Percentiles rank a stretch among this genome's conserved stretches.
These are phyloP conservation scores for Botryotinia calthae DNA, from an alignment of 2,329 filamentous ascomycete species.

Conservation along the genomic window DNA sequence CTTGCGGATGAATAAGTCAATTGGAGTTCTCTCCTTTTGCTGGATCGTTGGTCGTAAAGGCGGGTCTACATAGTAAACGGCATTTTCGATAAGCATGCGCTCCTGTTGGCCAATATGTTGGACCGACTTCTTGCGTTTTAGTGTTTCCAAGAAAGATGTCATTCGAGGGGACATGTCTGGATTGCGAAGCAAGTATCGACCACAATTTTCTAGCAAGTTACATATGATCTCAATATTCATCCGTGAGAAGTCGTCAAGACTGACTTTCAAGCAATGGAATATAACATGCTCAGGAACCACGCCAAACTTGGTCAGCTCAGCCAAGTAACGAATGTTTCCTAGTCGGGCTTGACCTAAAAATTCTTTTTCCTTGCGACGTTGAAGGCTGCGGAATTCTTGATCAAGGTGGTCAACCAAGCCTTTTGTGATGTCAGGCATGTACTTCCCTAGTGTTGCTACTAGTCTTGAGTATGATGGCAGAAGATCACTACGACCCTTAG, in stretches of 20 bases:
- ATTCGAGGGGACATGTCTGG: constrained; percentile 91
- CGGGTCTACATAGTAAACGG: constrained; percentile 95
- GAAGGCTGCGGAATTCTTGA: constrained; percentile 93
- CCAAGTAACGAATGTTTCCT: constrained; percentile 94
- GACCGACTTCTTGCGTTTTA: constrained; percentile 92
- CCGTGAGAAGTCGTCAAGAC: constrained; percentile 92
- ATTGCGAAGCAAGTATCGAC: constrained; percentile 87
- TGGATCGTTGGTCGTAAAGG: constrained; percentile 90
- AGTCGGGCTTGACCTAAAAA: constrained; percentile 92
- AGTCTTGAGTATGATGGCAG: constrained; percentile 89
- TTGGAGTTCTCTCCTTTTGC: constrained; percentile 92
- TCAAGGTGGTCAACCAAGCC: constrained; percentile 89
- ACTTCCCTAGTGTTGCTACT: constrained; percentile 87
- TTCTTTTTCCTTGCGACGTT: constrained; percentile 95
- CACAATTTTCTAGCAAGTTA: constrained; percentile 93
- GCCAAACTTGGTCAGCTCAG: constrained; percentile 95
- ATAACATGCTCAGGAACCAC: constrained; percentile 98
- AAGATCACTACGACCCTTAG: constrained; percentile 88
- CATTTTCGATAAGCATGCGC: constrained; percentile 97
- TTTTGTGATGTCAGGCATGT: constrained; percentile 92
- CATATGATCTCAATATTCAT: constrained; percentile 99
- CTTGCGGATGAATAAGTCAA: constrained; percentile 90
- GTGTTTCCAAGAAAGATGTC: constrained; percentile 87
- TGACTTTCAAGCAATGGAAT: constrained; percentile 97
- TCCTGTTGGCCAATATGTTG: constrained; percentile 95